A percentile compares a stretch with the other conserved stretches of the same genome.
Evolutionary conservation across 306 rosid species (phyloP).

Genomic region (Cotoneaster glaucophyllus): DNA sequence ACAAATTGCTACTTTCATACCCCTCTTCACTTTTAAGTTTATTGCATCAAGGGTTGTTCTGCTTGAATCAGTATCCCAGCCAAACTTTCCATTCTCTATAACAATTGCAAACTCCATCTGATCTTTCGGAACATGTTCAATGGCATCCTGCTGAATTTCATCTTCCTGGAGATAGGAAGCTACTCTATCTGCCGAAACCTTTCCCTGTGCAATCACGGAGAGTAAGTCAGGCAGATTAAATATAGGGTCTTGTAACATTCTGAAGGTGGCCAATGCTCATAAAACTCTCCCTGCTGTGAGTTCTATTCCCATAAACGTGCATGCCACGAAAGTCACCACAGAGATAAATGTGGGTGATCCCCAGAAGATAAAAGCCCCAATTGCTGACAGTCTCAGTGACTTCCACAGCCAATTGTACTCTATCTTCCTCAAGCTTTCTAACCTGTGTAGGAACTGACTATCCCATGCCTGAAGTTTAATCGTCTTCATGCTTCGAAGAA

Average conservation of each 20-base stretch:
- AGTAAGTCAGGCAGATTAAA: constrained; percentile 84
- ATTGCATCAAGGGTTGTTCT: constrained; percentile 56
- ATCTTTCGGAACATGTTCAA: constrained; percentile 50
- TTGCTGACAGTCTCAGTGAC: constrained; percentile 50
- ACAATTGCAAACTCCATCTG: constrained; percentile 53
- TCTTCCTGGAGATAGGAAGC: constrained; percentile 65
- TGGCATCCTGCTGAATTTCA: constrained; percentile 67
- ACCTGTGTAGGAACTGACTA: constrained; percentile 49
- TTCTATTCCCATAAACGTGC: constrained; percentile 75
- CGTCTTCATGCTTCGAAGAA: constrained; percentile 72
- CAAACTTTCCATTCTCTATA: constrained; percentile 68
- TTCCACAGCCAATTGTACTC: constrained; percentile 71
- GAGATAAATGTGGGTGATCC: constrained; percentile 87
- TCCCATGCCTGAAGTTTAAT: constrained; percentile 98
- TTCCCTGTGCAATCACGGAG: constrained; percentile 77
- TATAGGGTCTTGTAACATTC: constrained; percentile 90
- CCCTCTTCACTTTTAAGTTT: constrained; percentile 69
- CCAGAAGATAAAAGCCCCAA: constrained; percentile 70
- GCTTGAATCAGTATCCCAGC: constrained; percentile 66
- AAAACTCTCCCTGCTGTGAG: constrained; percentile 84
- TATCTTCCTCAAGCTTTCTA: constrained; percentile 48
- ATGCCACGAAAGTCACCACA: constrained; percentile 66
- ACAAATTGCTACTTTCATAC: constrained; percentile 93
- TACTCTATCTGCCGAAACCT: constrained; percentile 80
- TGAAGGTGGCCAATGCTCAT: constrained; percentile 81